Conservation (phyloP, 768 basidiomycete genomes). For the Leccinum obscurum region DNA sequence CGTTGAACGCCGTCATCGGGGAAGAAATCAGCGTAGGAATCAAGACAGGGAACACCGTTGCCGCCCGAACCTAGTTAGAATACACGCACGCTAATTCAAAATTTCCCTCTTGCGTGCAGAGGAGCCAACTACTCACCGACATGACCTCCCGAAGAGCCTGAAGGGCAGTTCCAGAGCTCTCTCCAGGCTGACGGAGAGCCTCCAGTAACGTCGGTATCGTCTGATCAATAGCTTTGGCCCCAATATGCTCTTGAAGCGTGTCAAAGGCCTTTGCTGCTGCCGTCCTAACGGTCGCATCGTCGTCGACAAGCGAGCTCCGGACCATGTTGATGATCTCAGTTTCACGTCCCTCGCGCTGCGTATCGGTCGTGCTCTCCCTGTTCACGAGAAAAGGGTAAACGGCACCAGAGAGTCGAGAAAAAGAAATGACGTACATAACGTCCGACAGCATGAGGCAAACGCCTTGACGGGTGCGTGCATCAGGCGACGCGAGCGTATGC, state of each 20-base stretch:
- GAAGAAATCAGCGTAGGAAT: constrained; percentile 89
- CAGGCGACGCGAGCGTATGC: constrained; percentile 57
- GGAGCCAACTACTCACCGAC: constrained; percentile 54
- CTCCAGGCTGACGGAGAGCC: constrained; percentile 90
- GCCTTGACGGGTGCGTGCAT: constrained; percentile 72
- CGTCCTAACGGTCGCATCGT: constrained; percentile 78
- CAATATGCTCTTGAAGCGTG: constrained; percentile 87
- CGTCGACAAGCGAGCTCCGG: constrained; percentile 83
- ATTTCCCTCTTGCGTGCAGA: neutral
- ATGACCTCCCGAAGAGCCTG: constrained; percentile 94
- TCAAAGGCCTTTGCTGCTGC: constrained; percentile 92
- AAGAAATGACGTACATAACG: constrained; percentile 62
- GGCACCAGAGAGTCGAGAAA: neutral
- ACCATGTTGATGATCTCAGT: constrained; percentile 86
- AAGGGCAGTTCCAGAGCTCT: constrained; percentile 92
- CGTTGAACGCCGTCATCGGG: constrained; percentile 96
- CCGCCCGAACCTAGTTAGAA: constrained; percentile 74
- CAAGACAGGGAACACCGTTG: constrained; percentile 95
- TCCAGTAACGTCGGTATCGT: constrained; percentile 94
- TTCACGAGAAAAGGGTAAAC: neutral
- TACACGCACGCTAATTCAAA: neutral
- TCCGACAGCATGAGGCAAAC: constrained; percentile 87
- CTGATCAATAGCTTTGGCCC: constrained; percentile 89
- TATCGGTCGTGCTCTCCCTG: constrained; percentile 72
- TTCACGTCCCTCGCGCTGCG: constrained; percentile 85